Evolutionary conservation across 2,329 filamentous ascomycete species (phyloP).

Genomic region (Cercospora zeina): DNA sequence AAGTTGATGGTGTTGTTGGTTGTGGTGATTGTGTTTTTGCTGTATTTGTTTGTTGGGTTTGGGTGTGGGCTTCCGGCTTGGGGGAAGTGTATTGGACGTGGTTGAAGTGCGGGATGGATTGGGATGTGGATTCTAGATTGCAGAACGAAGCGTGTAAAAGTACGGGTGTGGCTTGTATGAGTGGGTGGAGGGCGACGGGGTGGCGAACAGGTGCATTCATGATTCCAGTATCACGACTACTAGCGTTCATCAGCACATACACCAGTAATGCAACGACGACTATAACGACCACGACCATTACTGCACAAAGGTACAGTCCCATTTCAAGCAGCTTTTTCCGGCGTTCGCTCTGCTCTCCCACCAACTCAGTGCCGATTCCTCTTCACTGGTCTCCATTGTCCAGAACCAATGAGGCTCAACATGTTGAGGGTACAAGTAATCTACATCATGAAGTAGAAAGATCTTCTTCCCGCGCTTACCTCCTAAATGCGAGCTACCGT

Average conservation of each 20-base stretch:
- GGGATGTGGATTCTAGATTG: neutral
- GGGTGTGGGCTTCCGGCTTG: constrained; percentile 66
- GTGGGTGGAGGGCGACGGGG: neutral
- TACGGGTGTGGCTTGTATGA: neutral
- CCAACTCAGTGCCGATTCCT: no score
- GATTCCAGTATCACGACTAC: neutral
- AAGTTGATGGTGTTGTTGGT: constrained; percentile 82
- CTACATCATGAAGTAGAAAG: no score
- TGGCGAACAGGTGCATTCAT: neutral
- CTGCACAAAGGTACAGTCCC: no score
- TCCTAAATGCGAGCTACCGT: no score
- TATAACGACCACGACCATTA: neutral
- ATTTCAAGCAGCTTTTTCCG: no score
- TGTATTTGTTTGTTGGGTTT: constrained; percentile 71
- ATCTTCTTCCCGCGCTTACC: no score
- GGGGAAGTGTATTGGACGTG: constrained; percentile 30
- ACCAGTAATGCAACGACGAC: constrained; percentile 1
- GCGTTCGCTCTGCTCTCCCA: no score
- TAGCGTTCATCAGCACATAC: neutral
- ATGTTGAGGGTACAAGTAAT: no score
- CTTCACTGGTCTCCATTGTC: no score
- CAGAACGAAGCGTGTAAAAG: neutral
- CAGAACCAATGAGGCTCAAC: no score
- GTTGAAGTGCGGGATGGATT: constrained; percentile 10
- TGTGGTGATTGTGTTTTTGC: constrained; percentile 69